These are phyloP conservation scores for Chloris gayana DNA, from an alignment of 176 grass and related monocot genomes.

Conservation along the genomic window DNA sequence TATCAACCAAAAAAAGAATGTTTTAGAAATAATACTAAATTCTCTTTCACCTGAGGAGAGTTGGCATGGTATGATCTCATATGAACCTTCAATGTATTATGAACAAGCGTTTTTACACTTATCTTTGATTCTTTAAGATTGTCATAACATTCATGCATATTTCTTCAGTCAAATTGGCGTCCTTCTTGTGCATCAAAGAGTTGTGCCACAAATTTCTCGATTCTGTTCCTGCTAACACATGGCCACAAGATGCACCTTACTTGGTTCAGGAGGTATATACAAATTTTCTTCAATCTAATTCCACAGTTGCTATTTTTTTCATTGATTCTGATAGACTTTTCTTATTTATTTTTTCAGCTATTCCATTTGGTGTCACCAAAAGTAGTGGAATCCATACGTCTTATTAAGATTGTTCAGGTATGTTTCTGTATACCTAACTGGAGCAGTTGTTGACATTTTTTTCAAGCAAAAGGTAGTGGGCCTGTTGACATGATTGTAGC, in stretches of 20 bases:
- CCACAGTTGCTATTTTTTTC: slow-evolving; percentile 31
- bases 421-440: slow-evolving; percentile 10
- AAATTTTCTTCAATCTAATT: slow-evolving; percentile 31
- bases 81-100: slow-evolving; percentile 39
- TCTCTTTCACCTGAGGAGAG: slow-evolving; percentile 74
- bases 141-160: slow-evolving; percentile 16
- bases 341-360: slow-evolving; percentile 51
- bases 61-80: slow-evolving; percentile 73
- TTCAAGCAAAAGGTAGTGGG: no score
- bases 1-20: slow-evolving; percentile 61
- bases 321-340: slow-evolving; percentile 43
- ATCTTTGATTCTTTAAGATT: slow-evolving; percentile 33
- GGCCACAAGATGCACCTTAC: slow-evolving; percentile 49
- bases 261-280: slow-evolving; percentile 75
- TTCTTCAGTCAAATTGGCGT: slow-evolving; percentile 83
- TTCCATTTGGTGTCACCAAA: slow-evolving; percentile 68
- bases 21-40: slow-evolving; percentile 64
- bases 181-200: slow-evolving; percentile 85
- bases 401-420: slow-evolving; percentile 94
- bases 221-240: slow-evolving; percentile 38
- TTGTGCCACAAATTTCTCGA: slow-evolving; percentile 67
- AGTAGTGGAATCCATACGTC: slow-evolving; percentile 67
- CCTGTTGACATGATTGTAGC: no score
- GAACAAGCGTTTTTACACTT: slow-evolving; percentile 5
- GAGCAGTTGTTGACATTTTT: no score